These are phyloP conservation scores for Heterobasidion annosum DNA, from an alignment of 1,284 basidiomycete species.

Conservation along the genomic window DNA sequence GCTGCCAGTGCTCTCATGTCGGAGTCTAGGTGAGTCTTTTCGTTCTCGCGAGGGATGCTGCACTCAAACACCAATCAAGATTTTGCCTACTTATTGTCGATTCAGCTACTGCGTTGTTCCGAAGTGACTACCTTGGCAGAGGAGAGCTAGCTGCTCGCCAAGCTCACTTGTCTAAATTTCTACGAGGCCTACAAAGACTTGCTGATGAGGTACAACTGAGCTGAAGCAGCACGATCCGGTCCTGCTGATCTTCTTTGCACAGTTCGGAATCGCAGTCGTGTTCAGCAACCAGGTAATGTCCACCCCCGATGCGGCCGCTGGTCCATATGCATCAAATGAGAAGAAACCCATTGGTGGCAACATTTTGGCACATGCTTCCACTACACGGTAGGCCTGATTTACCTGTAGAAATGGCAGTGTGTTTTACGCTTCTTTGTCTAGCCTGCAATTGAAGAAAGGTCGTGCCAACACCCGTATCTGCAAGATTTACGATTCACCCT, in stretches of 20 bases:
- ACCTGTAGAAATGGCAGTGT: background rate
- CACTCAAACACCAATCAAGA: slow-evolving; percentile 30
- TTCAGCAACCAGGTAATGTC: slow-evolving; percentile 99
- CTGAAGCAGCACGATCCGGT: background rate
- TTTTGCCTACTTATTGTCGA: slow-evolving; percentile 97
- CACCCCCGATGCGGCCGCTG: slow-evolving; percentile 89
- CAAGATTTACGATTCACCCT: slow-evolving; percentile 98
- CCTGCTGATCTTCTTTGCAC: slow-evolving; percentile 9
- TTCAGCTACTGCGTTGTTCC: slow-evolving; percentile 92
- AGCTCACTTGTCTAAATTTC: slow-evolving; percentile 95
- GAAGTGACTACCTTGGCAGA: slow-evolving; percentile 93
- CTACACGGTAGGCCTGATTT: slow-evolving; percentile 57
- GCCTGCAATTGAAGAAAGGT: slow-evolving; percentile 88
- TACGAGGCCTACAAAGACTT: slow-evolving; percentile 86
- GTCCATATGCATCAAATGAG: slow-evolving; percentile 82
- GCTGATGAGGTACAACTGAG: slow-evolving; percentile 78
- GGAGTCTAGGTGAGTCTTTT: slow-evolving; percentile 71
- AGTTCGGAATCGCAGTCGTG: slow-evolving; percentile 98
- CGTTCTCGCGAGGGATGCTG: slow-evolving; percentile 1
- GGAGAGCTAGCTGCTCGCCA: slow-evolving; percentile 95
- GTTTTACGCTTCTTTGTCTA: slow-evolving; percentile 17
- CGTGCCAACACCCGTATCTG: slow-evolving; percentile 90
- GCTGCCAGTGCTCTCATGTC: slow-evolving; percentile 96
- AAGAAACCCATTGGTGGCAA: slow-evolving; percentile 98
- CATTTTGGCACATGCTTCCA: slow-evolving; percentile 94